Percentiles rank a stretch among this genome's conserved stretches.
These are phyloP conservation scores for Populus trichocarpa DNA, from an alignment of 441 rosid genomes.

Conservation along the genomic window DNA sequence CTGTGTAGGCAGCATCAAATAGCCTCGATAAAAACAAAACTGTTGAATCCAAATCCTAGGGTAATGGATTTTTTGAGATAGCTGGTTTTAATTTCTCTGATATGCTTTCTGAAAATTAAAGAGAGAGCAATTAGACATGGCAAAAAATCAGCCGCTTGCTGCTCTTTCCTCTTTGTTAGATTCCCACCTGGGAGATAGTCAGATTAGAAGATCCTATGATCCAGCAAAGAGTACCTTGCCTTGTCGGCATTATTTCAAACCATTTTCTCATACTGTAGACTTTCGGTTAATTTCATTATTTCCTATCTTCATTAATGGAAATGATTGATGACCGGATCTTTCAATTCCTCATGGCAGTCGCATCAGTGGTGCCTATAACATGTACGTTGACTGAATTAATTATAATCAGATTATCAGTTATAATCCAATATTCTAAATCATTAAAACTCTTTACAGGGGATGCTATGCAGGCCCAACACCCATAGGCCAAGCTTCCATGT, in stretches of 20 bases:
- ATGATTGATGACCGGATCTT: neutral
- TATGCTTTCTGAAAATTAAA: neutral
- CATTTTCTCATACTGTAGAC: neutral
- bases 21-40: neutral
- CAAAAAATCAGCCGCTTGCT: neutral
- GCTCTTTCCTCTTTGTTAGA: neutral
- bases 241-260: neutral
- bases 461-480: constrained; percentile 95
- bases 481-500: constrained; percentile 97
- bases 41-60: neutral
- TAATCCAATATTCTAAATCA: neutral
- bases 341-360: neutral
- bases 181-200: neutral
- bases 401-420: neutral
- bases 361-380: neutral
- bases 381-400: neutral
- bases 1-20: neutral
- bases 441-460: constrained; percentile 50
- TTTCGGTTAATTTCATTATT: neutral
- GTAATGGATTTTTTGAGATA: neutral
- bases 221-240: neutral
- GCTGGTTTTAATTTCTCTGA: neutral
- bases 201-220: neutral
- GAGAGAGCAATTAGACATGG: neutral
- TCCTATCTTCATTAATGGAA: neutral